Percentiles rank a stretch among this genome's conserved stretches.
phyloP scores from a whole-genome alignment of 2,329 filamentous ascomycete genomes.

The Fusarium sp. region DNA sequence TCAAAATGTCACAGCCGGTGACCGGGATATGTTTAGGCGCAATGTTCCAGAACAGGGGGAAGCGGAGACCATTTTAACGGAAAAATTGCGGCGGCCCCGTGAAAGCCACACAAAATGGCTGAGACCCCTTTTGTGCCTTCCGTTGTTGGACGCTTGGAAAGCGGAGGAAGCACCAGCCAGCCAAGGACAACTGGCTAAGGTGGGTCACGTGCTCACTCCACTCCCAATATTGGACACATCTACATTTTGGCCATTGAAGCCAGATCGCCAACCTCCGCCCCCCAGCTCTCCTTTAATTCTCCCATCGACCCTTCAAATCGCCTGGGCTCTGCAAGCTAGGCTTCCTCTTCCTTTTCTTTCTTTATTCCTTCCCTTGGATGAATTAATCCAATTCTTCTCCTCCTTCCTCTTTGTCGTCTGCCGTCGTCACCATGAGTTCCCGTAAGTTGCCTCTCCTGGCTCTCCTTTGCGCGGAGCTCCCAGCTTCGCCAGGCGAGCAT shows the following conservation, averaged over 20 bases:
- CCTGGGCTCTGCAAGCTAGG: constrained; percentile 55
- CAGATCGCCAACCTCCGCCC: constrained; percentile 56
- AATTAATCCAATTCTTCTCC: constrained; percentile 54
- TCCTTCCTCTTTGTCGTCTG: constrained; percentile 49
- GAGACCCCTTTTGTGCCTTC: constrained; percentile 32
- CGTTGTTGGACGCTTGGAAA: constrained; percentile 26
- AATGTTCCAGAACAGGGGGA: constrained; percentile 31
- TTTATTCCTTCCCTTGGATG: constrained; percentile 53
- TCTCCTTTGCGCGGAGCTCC: constrained; percentile 32
- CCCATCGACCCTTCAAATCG: constrained; percentile 48
- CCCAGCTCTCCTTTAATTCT: constrained; percentile 52
- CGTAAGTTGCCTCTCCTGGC: constrained; percentile 56
- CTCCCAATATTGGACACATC: constrained; percentile 59
- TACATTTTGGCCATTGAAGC: constrained; percentile 57
- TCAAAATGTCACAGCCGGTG: constrained; percentile 10
- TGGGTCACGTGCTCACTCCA: constrained; percentile 51
- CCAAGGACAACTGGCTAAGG: constrained; percentile 11
- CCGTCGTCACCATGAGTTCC: constrained; percentile 66
- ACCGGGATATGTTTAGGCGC: constrained; percentile 14
- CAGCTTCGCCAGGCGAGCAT: constrained; percentile 27
- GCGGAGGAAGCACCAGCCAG: constrained; percentile 27
- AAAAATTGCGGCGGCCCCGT: constrained; percentile 34
- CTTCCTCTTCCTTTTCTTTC: constrained; percentile 46
- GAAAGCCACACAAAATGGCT: constrained; percentile 21
- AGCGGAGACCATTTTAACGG: constrained; percentile 24